phyloP scores from a whole-genome alignment of 805 yeast species.

The Ogataea ganodermae region DNA sequence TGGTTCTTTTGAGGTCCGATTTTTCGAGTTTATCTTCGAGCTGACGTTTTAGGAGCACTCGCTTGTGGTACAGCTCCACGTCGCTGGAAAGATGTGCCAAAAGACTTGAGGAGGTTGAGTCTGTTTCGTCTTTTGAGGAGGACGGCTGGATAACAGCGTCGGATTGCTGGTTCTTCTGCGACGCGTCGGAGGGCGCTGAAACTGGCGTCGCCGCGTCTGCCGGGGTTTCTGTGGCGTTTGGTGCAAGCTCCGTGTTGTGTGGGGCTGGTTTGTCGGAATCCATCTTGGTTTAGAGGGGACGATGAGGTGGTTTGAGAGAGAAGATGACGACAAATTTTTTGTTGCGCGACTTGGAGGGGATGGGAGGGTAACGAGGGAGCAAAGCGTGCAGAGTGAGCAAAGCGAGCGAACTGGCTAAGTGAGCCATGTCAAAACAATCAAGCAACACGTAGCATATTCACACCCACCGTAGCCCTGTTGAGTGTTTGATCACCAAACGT shows the following conservation, averaged over 20 bases:
- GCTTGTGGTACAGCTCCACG: constrained; percentile 33
- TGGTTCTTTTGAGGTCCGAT: constrained; percentile 7
- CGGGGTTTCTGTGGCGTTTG: no score
- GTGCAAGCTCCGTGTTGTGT: not conserved
- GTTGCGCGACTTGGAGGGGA: not conserved
- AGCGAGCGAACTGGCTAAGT: not conserved
- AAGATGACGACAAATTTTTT: not conserved
- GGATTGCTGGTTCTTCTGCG: not conserved
- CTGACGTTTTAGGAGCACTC: constrained; percentile 29
- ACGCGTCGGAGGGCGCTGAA: no score
- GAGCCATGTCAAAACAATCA: no score
- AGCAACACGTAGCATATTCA: no score
- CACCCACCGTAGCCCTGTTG: no score
- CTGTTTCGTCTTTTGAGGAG: constrained; percentile 8
- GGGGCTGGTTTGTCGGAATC: not conserved
- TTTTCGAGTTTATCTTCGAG: constrained; percentile 17
- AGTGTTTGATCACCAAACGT: no score
- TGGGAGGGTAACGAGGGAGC: constrained; percentile 1
- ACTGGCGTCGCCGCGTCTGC: no score
- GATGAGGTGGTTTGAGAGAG: not conserved
- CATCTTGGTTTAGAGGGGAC: not conserved
- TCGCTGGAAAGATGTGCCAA: constrained; percentile 31
- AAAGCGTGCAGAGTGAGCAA: not conserved
- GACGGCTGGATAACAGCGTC: not conserved
- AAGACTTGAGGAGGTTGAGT: constrained; percentile 11